A percentile compares a stretch with the other conserved stretches of the same genome.
Conservation (phyloP, 2,329 filamentous ascomycete genomes). For the Phyllosticta citriasiana region DNA sequence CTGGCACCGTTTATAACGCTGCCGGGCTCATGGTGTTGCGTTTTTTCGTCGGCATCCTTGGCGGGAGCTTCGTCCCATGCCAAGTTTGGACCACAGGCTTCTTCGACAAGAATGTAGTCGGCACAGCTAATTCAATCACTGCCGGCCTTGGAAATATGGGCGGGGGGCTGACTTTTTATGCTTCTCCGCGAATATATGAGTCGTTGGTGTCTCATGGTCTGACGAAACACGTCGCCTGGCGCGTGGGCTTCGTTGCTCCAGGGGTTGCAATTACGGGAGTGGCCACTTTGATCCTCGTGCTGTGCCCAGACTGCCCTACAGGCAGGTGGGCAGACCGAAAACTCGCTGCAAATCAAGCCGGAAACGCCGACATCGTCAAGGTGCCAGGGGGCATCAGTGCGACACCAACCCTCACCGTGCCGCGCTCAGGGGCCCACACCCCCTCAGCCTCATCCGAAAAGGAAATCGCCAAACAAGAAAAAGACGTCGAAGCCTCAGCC, state of each 20-base stretch:
- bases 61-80: constrained; percentile 71
- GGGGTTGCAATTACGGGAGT: constrained; percentile 62
- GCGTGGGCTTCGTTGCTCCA: constrained; percentile 74
- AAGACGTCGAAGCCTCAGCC: constrained; percentile 31
- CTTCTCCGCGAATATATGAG: constrained; percentile 85
- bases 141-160: constrained; percentile 81
- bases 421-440: constrained; percentile 16
- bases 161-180: constrained; percentile 55
- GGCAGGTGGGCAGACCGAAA: constrained; percentile 68
- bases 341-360: constrained; percentile 33
- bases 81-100: constrained; percentile 91
- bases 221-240: constrained; percentile 62
- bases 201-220: constrained; percentile 56
- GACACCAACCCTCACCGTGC: constrained; percentile 32
- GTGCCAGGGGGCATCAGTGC: constrained; percentile 34
- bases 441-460: constrained; percentile 30
- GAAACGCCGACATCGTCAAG: constrained; percentile 41
- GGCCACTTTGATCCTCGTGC: constrained; percentile 57
- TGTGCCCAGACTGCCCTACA: constrained; percentile 73
- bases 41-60: constrained; percentile 74
- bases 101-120: constrained; percentile 86
- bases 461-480: constrained; percentile 31
- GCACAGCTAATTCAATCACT: constrained; percentile 76
- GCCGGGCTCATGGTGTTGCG: constrained; percentile 60
- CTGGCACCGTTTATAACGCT: constrained; percentile 62